Evolutionary conservation across 169 alveolate species (phyloP), one percentile per base, ranked within the genome.

Genomic region (Cryptosporidium felis): DNA sequence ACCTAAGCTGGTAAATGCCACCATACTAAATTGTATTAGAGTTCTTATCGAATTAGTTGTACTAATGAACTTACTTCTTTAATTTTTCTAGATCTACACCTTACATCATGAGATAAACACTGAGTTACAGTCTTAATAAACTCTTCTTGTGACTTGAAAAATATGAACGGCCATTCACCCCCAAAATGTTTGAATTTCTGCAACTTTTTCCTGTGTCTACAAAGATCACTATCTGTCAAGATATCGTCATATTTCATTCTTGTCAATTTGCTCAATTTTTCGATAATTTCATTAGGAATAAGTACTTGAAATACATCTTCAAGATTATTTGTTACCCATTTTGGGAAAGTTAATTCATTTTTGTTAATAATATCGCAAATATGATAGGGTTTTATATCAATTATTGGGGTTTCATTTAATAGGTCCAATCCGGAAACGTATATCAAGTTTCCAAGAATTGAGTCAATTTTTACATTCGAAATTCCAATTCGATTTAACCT

Each of bases 401-500:
- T 62, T 30, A 94, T 91, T 0, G 96, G 95, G 14, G 97, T 92
- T 6, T 93, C 95, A 40, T 92, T 92, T 1, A 92, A 85, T 59
- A 93, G 67, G 82, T 94, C 95, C 18, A 92, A 66, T 2, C 96
- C 95, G 61, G 92, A 82, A n/a, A 94, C 79, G 51, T 42, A 80
- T 14, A 93, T 82, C 21, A 91, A 89, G 44, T 90, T 82, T 28
- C 80, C 90, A 45, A 79, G 82, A 80, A 94, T 81, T 62, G 90
- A 90, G 28, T 91, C 90, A 59, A 94, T 46, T 62, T 92, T 90
- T 40, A 91, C 94, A 28, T 90, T 59, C 30, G 94, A 88, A 40
- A 94, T 63, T 2, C 97, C 96, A 65, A 94, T 92, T n/a, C 95
- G 95, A 80, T 92, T 92, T 63, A 81, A 90, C 82, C 96, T 89